A percentile compares a stretch with the other conserved stretches of the same genome.
These are phyloP conservation scores for Emergomyces orientalis DNA, from an alignment of 2,329 filamentous ascomycete species.

Conservation along the genomic window DNA sequence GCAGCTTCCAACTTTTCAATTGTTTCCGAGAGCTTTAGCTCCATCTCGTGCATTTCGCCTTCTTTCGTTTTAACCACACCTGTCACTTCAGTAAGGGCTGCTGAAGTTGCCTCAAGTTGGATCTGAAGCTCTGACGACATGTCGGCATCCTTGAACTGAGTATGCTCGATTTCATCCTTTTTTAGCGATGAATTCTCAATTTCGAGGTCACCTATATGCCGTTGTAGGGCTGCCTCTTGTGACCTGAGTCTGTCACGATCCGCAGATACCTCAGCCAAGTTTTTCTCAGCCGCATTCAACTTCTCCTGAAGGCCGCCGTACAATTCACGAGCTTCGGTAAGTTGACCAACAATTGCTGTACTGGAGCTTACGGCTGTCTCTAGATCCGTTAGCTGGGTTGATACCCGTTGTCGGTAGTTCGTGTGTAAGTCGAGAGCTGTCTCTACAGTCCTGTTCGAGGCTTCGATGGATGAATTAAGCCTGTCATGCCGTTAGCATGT, in stretches of 20 bases:
- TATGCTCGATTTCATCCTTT: slow-evolving; percentile 14
- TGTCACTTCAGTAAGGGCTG: slow-evolving; percentile 15
- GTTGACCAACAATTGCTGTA: slow-evolving; percentile 18
- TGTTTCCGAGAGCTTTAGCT: slow-evolving; percentile 18
- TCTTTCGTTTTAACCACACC: slow-evolving; percentile 18
- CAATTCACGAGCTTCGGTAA: slow-evolving; percentile 17
- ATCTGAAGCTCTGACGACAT: slow-evolving; percentile 22
- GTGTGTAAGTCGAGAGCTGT: slow-evolving; percentile 15
- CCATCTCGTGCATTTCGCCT: slow-evolving; percentile 16
- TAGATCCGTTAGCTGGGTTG: slow-evolving; percentile 19
- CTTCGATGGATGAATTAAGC: slow-evolving; percentile 17
- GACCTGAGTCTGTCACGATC: slow-evolving; percentile 11
- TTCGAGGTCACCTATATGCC: slow-evolving; percentile 21
- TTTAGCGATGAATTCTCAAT: slow-evolving; percentile 21
- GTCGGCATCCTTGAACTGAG: slow-evolving; percentile 12
- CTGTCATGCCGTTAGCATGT: slow-evolving; percentile 13
- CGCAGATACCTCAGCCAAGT: slow-evolving; percentile 12
- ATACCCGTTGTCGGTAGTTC: slow-evolving; percentile 12
- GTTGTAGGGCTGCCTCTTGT: slow-evolving; percentile 20
- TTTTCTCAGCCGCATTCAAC: slow-evolving; percentile 17
- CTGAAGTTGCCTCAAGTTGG: slow-evolving; percentile 19
- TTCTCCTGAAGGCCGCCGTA: slow-evolving; percentile 17
- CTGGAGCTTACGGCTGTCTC: slow-evolving; percentile 15
- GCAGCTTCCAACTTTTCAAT: slow-evolving; percentile 14
- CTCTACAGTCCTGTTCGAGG: slow-evolving; percentile 16